A percentile compares a stretch with the other conserved stretches of the same genome.
These are phyloP conservation scores for Glycyrrhiza uralensis DNA, from an alignment of 306 rosid genomes.

Conservation along the genomic window DNA sequence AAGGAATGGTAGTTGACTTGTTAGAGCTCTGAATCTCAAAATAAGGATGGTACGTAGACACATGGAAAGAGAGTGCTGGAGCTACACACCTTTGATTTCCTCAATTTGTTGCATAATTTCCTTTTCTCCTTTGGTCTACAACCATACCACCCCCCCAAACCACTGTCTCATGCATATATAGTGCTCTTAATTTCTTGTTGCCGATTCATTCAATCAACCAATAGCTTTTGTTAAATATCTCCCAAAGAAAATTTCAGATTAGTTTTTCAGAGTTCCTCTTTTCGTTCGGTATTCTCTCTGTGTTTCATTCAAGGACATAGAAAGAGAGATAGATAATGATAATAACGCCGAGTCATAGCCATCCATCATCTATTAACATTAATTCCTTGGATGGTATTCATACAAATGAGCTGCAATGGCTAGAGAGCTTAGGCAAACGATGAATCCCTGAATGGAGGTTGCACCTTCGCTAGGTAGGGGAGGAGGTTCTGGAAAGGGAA, in stretches of 20 bases:
- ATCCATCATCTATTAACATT: neutral
- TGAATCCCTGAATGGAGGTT: constrained; percentile 54
- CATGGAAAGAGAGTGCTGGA: too few relatives aligned
- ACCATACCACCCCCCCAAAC: neutral
- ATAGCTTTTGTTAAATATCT: neutral
- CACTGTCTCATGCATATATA: neutral
- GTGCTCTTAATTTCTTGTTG: neutral
- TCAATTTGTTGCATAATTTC: neutral
- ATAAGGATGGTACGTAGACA: too few relatives aligned
- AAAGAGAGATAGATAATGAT: constrained; percentile 25
- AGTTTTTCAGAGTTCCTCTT: neutral
- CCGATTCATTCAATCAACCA: neutral
- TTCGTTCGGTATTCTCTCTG: neutral
- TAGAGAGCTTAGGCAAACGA: constrained; percentile 13
- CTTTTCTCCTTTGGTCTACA: neutral
- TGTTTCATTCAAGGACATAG: constrained; percentile 14
- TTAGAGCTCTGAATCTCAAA: too few relatives aligned
- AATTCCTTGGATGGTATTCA: neutral
- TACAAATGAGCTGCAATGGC: constrained; percentile 31
- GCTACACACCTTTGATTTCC: too few relatives aligned
- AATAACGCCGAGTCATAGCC: neutral
- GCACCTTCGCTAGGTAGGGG: constrained; percentile 52
- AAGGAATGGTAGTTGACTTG: too few relatives aligned
- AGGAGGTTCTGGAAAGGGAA: too few relatives aligned
- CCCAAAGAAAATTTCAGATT: neutral